phyloP scores from a whole-genome alignment of 352 stramenopile species.

The Phytophthora palmivora region DNA sequence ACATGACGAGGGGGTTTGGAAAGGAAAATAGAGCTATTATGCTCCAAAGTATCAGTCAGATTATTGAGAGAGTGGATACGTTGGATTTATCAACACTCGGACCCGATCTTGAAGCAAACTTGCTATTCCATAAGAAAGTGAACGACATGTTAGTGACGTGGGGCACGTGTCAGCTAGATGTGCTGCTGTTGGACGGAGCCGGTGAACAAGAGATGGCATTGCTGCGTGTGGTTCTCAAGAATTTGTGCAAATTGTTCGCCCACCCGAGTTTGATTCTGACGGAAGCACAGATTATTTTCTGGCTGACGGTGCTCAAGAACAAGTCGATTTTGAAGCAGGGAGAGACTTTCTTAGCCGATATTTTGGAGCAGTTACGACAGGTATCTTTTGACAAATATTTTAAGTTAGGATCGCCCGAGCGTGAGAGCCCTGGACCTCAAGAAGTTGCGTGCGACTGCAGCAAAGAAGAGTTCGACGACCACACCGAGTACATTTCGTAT shows the following conservation, averaged over 20 bases:
- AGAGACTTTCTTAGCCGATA: conserved; percentile 42
- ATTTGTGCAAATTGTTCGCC: conserved; percentile 61
- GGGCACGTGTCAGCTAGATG: conserved; percentile 72
- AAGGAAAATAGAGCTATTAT: conserved; percentile 75
- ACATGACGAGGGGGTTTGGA: conserved; percentile 68
- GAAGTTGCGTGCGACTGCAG: conserved; percentile 50
- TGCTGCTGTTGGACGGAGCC: conserved; percentile 48
- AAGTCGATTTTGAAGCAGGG: conserved; percentile 60
- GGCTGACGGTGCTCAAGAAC: conserved; percentile 78
- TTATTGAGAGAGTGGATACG: conserved; percentile 63
- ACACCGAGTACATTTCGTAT: conserved; percentile 74
- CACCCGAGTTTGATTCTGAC: conserved; percentile 76
- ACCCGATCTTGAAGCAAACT: conserved; percentile 55
- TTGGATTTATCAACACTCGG: conserved; percentile 53
- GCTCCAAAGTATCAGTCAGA: conserved; percentile 60
- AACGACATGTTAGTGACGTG: conserved; percentile 81
- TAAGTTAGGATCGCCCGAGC: conserved; percentile 72
- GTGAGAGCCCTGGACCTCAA: conserved; percentile 41
- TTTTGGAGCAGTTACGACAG: conserved; percentile 59
- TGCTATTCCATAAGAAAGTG: conserved; percentile 78
- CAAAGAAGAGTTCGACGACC: conserved; percentile 76
- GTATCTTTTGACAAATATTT: conserved; percentile 86
- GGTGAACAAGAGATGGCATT: conserved; percentile 57
- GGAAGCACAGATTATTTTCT: conserved; percentile 79
- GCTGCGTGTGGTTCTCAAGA: conserved; percentile 51